Conservation (phyloP, 23 red algal genomes). For the Gracilaria caudata region DNA sequence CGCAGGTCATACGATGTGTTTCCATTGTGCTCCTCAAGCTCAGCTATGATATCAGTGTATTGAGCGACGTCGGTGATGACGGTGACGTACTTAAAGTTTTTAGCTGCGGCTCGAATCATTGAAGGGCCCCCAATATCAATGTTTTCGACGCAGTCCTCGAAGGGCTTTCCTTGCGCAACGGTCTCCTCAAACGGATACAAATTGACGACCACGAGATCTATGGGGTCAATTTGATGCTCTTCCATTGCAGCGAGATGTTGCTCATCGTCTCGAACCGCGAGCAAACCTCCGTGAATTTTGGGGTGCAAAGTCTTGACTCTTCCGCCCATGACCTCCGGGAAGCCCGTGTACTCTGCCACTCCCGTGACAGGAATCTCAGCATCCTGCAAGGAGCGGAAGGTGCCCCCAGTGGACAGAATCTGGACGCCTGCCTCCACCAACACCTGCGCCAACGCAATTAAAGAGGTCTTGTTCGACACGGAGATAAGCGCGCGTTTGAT, state of each 20-base stretch:
- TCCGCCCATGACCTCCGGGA: slow-evolving; percentile 94
- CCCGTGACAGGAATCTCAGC: slow-evolving; percentile 80
- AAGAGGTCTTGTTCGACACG: slow-evolving; percentile 87
- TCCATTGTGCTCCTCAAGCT: slow-evolving; percentile 84
- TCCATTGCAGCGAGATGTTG: slow-evolving; percentile 67
- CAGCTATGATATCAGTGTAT: slow-evolving; percentile 81
- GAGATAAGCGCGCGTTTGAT: slow-evolving; percentile 85
- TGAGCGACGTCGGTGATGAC: slow-evolving; percentile 90
- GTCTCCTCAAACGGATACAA: slow-evolving; percentile 95
- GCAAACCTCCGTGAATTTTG: slow-evolving; percentile 83
- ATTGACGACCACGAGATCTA: slow-evolving; percentile 94
- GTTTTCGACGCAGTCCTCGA: slow-evolving; percentile 90
- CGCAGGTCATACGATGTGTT: slow-evolving; percentile 64
- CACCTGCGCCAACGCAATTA: slow-evolving; percentile 71
- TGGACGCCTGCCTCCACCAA: slow-evolving; percentile 83
- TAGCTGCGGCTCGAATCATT: slow-evolving; percentile 93
- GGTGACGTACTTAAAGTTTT: slow-evolving; percentile 88
- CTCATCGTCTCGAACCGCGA: slow-evolving; percentile 73
- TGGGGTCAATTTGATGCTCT: slow-evolving; percentile 68
- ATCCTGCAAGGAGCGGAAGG: slow-evolving; percentile 59
- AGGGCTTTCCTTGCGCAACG: slow-evolving; percentile 57
- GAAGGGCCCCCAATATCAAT: slow-evolving; percentile 93
- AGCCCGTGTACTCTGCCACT: slow-evolving; percentile 87
- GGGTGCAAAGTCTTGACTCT: slow-evolving; percentile 95
- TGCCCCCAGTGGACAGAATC: slow-evolving; percentile 91